A percentile compares a stretch with the other conserved stretches of the same genome.
Conservation (phyloP, 805 yeast species). For the Ogataea minuta region DNA sequence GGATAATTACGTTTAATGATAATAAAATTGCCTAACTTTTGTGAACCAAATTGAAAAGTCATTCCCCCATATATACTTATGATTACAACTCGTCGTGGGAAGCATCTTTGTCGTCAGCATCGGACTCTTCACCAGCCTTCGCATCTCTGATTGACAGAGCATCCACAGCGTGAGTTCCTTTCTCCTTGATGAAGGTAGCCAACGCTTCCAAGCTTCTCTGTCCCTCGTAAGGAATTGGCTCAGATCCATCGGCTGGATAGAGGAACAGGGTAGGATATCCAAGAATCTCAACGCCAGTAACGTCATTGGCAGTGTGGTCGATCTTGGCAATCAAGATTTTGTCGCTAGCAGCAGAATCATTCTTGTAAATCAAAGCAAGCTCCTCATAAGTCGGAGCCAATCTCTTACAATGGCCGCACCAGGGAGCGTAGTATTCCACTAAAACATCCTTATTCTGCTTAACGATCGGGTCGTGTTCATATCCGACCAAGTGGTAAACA, state of each 20-base stretch:
- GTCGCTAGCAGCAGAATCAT: conserved; percentile 45
- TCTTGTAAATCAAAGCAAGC: conserved; percentile 65
- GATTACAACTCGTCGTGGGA: conserved; percentile 25
- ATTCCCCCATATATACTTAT: background rate
- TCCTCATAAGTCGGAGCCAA: conserved; percentile 88
- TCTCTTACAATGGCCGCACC: conserved; percentile 97
- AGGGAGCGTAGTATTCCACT: conserved; percentile 93
- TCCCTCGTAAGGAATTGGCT: conserved; percentile 65
- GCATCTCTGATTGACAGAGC: conserved; percentile 38
- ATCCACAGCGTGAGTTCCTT: conserved; percentile 64
- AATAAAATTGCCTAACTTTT: background rate
- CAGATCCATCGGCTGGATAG: conserved; percentile 78
- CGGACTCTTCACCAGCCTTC: conserved; percentile 46
- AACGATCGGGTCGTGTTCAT: conserved; percentile 72
- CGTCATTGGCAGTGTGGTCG: conserved; percentile 89
- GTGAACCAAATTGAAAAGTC: background rate
- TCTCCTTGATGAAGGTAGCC: conserved; percentile 65
- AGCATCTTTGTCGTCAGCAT: conserved; percentile 73
- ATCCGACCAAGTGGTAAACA: conserved; percentile 74
- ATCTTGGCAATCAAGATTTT: conserved; percentile 78
- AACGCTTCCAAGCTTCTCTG: conserved; percentile 72
- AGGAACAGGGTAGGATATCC: conserved; percentile 93
- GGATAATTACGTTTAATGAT: background rate
- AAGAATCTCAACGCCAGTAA: conserved; percentile 64
- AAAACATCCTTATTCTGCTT: conserved; percentile 65